A percentile compares a stretch with the other conserved stretches of the same genome.
Evolutionary conservation across 441 rosid species (phyloP).

Genomic region (Biscutella laevigata): DNA sequence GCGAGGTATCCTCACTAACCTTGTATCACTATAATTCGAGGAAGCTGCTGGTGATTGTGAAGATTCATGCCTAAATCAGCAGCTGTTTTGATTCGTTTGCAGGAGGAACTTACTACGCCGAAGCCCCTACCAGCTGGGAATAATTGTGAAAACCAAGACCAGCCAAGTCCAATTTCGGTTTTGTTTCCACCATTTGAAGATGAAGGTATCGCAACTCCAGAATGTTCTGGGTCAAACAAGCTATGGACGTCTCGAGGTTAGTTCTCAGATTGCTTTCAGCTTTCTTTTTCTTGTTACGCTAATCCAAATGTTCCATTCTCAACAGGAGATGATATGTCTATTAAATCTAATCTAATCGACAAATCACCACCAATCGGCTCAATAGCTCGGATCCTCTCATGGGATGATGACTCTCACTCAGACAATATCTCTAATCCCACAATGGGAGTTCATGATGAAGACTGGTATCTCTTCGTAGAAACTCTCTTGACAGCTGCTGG

Average conservation of each 20-base stretch:
- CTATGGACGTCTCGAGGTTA: constrained; percentile 34
- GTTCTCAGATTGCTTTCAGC: constrained; percentile 7
- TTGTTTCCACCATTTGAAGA: constrained; percentile 70
- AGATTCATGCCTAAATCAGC: constrained; percentile 6
- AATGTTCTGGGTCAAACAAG: constrained; percentile 37
- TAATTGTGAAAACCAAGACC: constrained; percentile 59
- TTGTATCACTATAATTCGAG: not conserved
- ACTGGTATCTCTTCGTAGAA: constrained; percentile 47
- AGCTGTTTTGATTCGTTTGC: constrained; percentile 20
- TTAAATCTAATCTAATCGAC: constrained; percentile 59
- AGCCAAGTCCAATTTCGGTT: constrained; percentile 94
- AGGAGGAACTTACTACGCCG: constrained; percentile 47
- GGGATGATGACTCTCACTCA: constrained; percentile 47
- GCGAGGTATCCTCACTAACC: constrained; percentile 42
- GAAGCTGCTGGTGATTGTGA: not conserved
- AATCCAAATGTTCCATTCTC: not conserved
- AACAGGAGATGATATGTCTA: constrained; percentile 39
- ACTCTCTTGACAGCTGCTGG: constrained; percentile 51
- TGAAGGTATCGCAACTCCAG: constrained; percentile 38
- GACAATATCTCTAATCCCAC: constrained; percentile 34
- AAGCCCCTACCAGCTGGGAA: constrained; percentile 25
- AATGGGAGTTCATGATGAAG: constrained; percentile 38
- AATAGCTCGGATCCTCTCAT: constrained; percentile 59
- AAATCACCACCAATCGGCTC: constrained; percentile 89
- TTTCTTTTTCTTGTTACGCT: not conserved